Conservation (phyloP, 139 green algal species). For the Volvox reticuliferus region DNA sequence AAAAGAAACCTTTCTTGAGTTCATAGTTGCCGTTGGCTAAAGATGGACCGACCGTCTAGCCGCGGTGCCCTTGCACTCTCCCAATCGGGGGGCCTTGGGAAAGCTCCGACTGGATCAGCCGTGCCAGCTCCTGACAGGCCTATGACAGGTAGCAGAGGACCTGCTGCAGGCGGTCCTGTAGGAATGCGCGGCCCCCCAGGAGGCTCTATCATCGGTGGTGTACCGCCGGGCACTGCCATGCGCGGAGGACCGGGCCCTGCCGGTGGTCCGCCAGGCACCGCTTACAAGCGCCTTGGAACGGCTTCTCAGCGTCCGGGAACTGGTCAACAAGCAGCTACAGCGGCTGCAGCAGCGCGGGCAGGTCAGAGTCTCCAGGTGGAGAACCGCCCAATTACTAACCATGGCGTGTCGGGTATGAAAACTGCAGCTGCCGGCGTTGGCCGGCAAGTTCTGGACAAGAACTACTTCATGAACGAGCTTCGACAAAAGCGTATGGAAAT, state of each 20-base stretch:
- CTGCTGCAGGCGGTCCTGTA: neutral
- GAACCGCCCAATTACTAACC: conserved; percentile 63
- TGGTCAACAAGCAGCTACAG: conserved; percentile 24
- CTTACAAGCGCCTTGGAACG: conserved; percentile 62
- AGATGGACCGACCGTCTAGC: conserved; percentile 57
- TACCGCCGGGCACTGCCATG: conserved; percentile 45
- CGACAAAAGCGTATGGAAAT: conserved; percentile 80
- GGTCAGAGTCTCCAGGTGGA: conserved; percentile 57
- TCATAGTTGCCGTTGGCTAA: neutral
- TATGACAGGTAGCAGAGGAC: conserved; percentile 33
- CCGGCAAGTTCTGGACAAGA: conserved; percentile 79
- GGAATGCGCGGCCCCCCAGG: conserved; percentile 14
- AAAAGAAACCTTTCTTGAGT: neutral
- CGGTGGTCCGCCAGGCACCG: conserved; percentile 47
- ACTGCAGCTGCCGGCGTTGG: conserved; percentile 45
- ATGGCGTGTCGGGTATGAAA: conserved; percentile 63
- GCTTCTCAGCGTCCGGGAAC: conserved; percentile 56
- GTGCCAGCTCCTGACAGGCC: conserved; percentile 53
- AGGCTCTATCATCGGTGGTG: conserved; percentile 43
- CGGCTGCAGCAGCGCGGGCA: conserved; percentile 20
- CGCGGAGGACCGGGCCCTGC: neutral
- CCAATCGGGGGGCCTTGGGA: conserved; percentile 35
- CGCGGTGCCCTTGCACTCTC: conserved; percentile 28
- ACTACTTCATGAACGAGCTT: conserved; percentile 78
- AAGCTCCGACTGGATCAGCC: conserved; percentile 51